Evolutionary conservation across 192 early-diverging fungal genomes (phyloP).

Genomic region (Mortierella hygrophila): DNA sequence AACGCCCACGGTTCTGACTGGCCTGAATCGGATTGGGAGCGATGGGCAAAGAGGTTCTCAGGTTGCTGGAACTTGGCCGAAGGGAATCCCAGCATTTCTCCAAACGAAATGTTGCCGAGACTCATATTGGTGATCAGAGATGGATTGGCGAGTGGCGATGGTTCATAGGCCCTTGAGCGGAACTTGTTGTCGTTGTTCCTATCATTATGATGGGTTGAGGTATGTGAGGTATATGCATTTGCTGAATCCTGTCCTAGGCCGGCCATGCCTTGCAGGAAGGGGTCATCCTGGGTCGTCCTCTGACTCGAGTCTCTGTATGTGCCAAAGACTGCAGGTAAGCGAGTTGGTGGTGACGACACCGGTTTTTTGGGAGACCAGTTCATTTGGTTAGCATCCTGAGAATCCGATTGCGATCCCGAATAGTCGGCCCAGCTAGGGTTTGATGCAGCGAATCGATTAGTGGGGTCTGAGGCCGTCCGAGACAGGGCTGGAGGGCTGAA

Average conservation of each 20-base stretch:
- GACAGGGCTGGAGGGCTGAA: not conserved
- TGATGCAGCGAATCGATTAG: not conserved
- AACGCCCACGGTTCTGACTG: constrained; percentile 25
- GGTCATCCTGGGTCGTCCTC: not conserved
- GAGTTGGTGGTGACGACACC: not conserved
- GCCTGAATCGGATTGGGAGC: not conserved
- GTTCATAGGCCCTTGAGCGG: constrained; percentile 42
- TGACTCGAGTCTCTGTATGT: constrained; percentile 30
- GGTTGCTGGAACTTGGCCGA: constrained; percentile 49
- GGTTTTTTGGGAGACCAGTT: constrained; percentile 44
- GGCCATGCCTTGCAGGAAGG: not conserved
- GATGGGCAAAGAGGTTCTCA: constrained; percentile 50
- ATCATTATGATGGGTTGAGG: not conserved
- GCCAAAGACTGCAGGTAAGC: constrained; percentile 23
- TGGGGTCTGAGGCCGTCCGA: not conserved
- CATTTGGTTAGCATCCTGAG: constrained; percentile 28
- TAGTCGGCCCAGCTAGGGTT: not conserved
- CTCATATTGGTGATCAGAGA: constrained; percentile 35
- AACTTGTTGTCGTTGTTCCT: constrained; percentile 22
- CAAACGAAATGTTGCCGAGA: constrained; percentile 43
- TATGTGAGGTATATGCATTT: not conserved
- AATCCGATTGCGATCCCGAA: constrained; percentile 6
- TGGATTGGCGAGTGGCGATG: constrained; percentile 47
- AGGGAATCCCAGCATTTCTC: constrained; percentile 51
- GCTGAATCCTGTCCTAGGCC: not conserved